phyloP scores from a whole-genome alignment of 768 basidiomycete genomes.

The Termitomyces sp. region DNA sequence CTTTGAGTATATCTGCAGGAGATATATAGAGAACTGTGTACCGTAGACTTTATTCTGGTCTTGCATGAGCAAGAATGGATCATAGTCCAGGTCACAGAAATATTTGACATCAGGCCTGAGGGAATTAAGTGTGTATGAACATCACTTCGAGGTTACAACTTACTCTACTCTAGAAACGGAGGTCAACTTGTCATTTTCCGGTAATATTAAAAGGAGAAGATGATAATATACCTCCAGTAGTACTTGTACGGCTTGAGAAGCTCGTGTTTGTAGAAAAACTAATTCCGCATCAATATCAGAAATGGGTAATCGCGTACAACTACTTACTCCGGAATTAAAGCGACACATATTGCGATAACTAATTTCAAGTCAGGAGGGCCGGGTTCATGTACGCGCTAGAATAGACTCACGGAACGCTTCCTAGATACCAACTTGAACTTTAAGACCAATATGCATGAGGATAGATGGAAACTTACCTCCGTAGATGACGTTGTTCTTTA shows the following conservation, averaged over 20 bases:
- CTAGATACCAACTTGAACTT: constrained; percentile 30
- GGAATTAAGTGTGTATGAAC: constrained; percentile 1
- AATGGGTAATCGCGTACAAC: background rate
- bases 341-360: constrained; percentile 97
- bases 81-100: constrained; percentile 84
- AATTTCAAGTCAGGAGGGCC: background rate
- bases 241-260: constrained; percentile 77
- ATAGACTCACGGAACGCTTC: constrained; percentile 67
- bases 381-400: background rate
- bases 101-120: constrained; percentile 78
- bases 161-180: constrained; percentile 40
- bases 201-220: background rate
- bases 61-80: constrained; percentile 88
- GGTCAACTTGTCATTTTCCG: background rate
- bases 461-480: constrained; percentile 41
- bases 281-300: background rate
- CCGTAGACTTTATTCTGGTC: constrained; percentile 85
- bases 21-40: constrained; percentile 17
- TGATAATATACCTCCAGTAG: constrained; percentile 65
- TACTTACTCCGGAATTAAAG: constrained; percentile 87
- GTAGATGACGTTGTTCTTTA: constrained; percentile 61
- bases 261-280: constrained; percentile 89
- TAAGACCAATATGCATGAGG: background rate
- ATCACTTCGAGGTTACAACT: constrained; percentile 14
- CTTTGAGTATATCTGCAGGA: background rate